Evolutionary conservation across 495 filamentous ascomycete species (phyloP).

Genomic region (Penicillium bovifimosum): DNA sequence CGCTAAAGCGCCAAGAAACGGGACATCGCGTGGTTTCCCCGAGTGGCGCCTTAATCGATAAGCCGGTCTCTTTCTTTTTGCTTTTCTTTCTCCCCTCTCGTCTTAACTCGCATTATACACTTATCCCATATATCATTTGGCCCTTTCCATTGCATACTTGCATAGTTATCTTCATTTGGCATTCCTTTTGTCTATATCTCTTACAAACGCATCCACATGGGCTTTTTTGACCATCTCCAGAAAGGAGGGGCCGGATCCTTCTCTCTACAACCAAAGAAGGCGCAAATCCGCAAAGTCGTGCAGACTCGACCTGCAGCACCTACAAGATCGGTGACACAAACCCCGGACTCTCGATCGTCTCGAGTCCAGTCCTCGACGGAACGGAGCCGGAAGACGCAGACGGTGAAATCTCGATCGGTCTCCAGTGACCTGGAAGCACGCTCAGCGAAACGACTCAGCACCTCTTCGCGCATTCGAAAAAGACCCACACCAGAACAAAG

Average conservation of each 20-base stretch:
- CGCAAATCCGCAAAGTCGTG: constrained; percentile 45
- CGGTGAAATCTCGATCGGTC: constrained; percentile 29
- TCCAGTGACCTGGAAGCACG: constrained; percentile 29
- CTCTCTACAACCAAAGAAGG: constrained; percentile 46
- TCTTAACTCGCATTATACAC: constrained; percentile 10
- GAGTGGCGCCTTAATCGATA: constrained; percentile 31
- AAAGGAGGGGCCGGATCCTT: constrained; percentile 47
- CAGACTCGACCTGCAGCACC: constrained; percentile 34
- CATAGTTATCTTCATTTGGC: constrained; percentile 9
- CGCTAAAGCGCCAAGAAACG: neutral
- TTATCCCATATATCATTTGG: constrained; percentile 15
- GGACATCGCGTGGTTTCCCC: constrained; percentile 15
- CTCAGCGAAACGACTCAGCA: constrained; percentile 33
- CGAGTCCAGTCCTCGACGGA: constrained; percentile 22
- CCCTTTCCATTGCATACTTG: constrained; percentile 3
- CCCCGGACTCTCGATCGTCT: constrained; percentile 17
- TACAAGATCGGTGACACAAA: constrained; percentile 27
- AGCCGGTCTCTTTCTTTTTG: constrained; percentile 10
- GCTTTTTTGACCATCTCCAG: constrained; percentile 53
- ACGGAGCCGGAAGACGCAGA: constrained; percentile 24
- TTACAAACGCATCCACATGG: constrained; percentile 31
- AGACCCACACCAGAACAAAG: constrained; percentile 42
- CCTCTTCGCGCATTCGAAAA: constrained; percentile 38
- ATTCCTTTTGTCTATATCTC: constrained; percentile 21
- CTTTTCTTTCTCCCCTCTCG: constrained; percentile 4